These are phyloP conservation scores for Cryphonectria carpinicola DNA, from an alignment of 2,329 filamentous ascomycete genomes.

Conservation along the genomic window DNA sequence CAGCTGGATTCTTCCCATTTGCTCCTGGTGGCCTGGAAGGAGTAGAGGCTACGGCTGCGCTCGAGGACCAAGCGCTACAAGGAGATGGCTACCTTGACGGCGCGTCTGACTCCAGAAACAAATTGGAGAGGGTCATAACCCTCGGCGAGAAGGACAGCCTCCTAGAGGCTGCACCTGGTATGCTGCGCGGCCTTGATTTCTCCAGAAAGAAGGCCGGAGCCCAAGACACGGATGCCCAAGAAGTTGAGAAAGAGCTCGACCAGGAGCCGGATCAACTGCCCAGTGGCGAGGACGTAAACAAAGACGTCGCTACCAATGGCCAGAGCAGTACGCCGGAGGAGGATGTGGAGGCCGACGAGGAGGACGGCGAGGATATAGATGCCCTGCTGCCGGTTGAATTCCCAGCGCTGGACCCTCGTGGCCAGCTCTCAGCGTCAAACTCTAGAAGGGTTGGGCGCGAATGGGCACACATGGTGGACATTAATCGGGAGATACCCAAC, in stretches of 20 bases:
- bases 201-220: conserved; percentile 59
- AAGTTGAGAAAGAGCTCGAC: conserved; percentile 67
- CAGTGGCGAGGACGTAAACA: conserved; percentile 36
- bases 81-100: conserved; percentile 48
- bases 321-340: conserved; percentile 34
- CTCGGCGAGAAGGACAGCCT: conserved; percentile 77
- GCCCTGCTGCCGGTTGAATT: conserved; percentile 90
- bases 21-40: conserved; percentile 87
- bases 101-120: conserved; percentile 49
- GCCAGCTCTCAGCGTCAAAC: conserved; percentile 72
- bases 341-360: conserved; percentile 43
- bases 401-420: conserved; percentile 83
- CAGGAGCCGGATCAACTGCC: conserved; percentile 48
- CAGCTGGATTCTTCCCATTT: conserved; percentile 92
- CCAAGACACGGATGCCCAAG: conserved; percentile 66
- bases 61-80: conserved; percentile 74
- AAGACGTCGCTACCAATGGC: conserved; percentile 26
- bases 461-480: conserved; percentile 98
- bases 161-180: conserved; percentile 80
- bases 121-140: conserved; percentile 84
- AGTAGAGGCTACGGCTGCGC: conserved; percentile 81
- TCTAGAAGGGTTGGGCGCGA: conserved; percentile 78
- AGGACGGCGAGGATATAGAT: conserved; percentile 73
- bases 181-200: conserved; percentile 78
- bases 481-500: conserved; percentile 91